Evolutionary conservation across 1,284 basidiomycete genomes (phyloP).

Genomic region (Rhodotorula mucilaginosa): DNA sequence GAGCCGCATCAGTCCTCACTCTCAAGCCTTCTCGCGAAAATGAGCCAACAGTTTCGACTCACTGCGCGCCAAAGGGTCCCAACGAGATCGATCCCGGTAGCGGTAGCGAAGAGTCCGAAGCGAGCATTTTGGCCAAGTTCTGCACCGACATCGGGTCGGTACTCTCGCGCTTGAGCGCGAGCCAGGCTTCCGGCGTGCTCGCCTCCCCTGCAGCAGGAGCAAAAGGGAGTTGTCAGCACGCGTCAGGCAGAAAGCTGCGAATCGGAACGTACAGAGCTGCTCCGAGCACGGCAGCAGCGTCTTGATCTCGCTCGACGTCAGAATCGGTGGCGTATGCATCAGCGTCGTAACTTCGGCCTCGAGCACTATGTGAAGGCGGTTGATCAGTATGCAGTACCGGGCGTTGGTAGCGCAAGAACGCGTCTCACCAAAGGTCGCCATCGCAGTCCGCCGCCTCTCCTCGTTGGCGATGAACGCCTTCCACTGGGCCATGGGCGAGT

Average conservation of each 20-base stretch:
- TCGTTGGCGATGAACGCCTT: conserved; percentile 13
- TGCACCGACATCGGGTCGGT: neutral
- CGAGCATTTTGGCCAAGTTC: conserved; percentile 6
- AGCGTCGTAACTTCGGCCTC: conserved; percentile 15
- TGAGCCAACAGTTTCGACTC: neutral
- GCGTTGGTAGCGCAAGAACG: too few species aligned
- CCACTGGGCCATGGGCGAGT: conserved; percentile 11
- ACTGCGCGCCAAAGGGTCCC: conserved; percentile 9
- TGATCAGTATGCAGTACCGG: neutral
- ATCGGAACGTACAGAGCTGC: neutral
- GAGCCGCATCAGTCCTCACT: neutral
- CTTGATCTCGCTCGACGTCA: conserved; percentile 6
- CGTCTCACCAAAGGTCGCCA: conserved; percentile 15
- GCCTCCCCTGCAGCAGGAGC: conserved; percentile 4
- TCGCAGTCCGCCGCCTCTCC: conserved; percentile 16
- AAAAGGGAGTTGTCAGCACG: neutral
- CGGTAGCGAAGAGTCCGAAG: conserved; percentile 9
- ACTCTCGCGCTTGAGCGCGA: neutral
- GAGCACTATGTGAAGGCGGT: conserved; percentile 1
- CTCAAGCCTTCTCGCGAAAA: neutral
- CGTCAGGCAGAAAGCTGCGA: neutral
- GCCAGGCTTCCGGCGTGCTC: conserved; percentile 8
- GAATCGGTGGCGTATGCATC: conserved; percentile 7
- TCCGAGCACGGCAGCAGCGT: conserved; percentile 12
- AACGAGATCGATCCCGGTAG: conserved; percentile 5